These are phyloP conservation scores for Passiflora organensis DNA, from an alignment of 345 rosid species.

Conservation along the genomic window DNA sequence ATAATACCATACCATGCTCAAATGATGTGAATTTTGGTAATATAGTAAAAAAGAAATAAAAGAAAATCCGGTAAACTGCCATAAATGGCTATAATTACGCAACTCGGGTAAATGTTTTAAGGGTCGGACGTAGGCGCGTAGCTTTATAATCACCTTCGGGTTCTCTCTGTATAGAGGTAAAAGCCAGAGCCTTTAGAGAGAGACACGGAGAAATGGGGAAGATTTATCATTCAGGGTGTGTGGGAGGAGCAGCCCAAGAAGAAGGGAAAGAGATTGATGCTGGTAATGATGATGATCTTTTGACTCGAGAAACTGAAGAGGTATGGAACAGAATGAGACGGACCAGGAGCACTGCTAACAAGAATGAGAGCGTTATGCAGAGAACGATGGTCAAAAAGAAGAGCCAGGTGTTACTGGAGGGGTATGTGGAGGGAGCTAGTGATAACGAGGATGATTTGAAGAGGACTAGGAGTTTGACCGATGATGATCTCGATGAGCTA, in stretches of 20 bases:
- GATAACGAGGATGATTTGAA: slow-evolving; percentile 50
- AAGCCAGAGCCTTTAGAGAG: not conserved
- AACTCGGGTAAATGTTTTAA: too few species aligned
- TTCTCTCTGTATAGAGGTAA: not conserved
- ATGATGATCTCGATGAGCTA: slow-evolving; percentile 85
- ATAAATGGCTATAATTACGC: too few species aligned
- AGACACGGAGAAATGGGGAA: not conserved
- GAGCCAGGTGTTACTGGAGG: slow-evolving; percentile 81
- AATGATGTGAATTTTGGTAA: too few species aligned
- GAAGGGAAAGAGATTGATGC: not conserved
- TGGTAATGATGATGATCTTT: not conserved
- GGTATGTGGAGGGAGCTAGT: slow-evolving; percentile 48
- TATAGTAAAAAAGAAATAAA: too few species aligned
- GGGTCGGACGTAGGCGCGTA: too few species aligned
- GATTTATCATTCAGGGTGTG: slow-evolving; percentile 10
- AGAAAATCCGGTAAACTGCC: too few species aligned
- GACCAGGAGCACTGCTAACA: slow-evolving; percentile 4
- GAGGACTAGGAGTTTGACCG: slow-evolving; percentile 86
- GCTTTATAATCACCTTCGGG: too few species aligned
- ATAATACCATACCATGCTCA: too few species aligned
- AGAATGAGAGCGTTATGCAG: not conserved
- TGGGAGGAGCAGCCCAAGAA: not conserved
- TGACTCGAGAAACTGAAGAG: slow-evolving; percentile 19
- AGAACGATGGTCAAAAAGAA: slow-evolving; percentile 35
- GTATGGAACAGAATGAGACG: slow-evolving; percentile 10